Conservation (phyloP, 2,329 filamentous ascomycete species). For the Botrytis paeoniae region DNA sequence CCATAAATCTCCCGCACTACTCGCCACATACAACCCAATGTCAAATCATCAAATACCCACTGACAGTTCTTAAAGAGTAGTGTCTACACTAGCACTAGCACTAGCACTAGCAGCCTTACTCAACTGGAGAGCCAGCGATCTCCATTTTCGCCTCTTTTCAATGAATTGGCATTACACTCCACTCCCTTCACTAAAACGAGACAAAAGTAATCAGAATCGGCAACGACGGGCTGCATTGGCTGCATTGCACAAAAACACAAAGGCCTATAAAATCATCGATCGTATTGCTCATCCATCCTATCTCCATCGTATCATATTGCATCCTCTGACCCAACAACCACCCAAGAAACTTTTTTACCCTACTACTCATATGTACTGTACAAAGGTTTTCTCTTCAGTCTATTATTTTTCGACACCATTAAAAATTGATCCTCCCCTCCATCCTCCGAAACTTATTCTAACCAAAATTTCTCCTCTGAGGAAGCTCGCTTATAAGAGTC, state of each 20-base stretch:
- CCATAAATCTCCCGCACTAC: not conserved
- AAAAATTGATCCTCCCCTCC: not conserved
- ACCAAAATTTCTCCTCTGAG: not conserved
- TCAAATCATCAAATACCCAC: not conserved
- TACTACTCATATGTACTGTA: slow-evolving; percentile 11
- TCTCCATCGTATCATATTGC: not conserved
- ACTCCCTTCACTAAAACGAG: not conserved
- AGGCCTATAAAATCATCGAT: not conserved
- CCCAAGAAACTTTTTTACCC: slow-evolving; percentile 3
- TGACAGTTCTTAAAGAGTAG: not conserved
- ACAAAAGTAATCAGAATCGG: not conserved
- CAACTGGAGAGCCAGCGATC: not conserved
- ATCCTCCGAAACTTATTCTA: not conserved
- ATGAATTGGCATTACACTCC: not conserved
- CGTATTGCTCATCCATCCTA: not conserved
- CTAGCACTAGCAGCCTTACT: not conserved
- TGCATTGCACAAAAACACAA: not conserved
- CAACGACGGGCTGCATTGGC: not conserved
- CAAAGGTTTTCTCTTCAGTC: not conserved
- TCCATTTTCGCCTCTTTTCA: not conserved
- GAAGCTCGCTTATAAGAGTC: not conserved
- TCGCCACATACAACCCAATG: fast-evolving
- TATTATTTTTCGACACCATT: not conserved
- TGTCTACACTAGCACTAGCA: not conserved
- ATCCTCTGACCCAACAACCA: not conserved